Evolutionary conservation across 495 filamentous ascomycete genomes (phyloP).

Genomic region (Pseudomonodictys pantanalensis): DNA sequence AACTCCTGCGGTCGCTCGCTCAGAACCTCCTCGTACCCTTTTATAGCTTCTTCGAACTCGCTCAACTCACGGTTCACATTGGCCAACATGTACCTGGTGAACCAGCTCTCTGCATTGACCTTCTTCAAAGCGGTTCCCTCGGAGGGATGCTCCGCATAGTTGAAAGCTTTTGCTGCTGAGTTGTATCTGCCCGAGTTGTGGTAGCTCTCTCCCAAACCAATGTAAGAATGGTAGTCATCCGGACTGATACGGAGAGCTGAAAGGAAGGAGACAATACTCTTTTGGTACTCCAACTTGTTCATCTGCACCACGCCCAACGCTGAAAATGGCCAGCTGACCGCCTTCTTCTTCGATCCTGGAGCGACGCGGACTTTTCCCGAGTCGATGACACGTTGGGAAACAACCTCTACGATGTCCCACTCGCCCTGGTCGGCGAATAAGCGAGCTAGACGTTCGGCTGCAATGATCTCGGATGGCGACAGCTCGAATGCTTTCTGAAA

Average conservation of each 20-base stretch:
- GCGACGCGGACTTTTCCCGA: conserved; percentile 85
- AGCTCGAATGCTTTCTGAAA: conserved; percentile 97
- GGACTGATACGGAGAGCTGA: conserved; percentile 80
- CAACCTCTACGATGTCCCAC: conserved; percentile 93
- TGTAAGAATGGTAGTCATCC: conserved; percentile 88
- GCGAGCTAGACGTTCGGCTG: conserved; percentile 80
- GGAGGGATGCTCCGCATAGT: conserved; percentile 71
- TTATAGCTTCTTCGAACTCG: conserved; percentile 77
- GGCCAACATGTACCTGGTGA: conserved; percentile 93
- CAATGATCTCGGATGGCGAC: conserved; percentile 79
- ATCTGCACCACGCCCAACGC: conserved; percentile 94
- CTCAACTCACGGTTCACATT: conserved; percentile 91
- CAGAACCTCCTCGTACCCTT: conserved; percentile 70
- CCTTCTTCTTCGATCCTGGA: conserved; percentile 88
- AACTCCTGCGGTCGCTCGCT: conserved; percentile 65
- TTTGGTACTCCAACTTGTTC: conserved; percentile 85
- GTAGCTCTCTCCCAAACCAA: conserved; percentile 93
- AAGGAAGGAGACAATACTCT: conserved; percentile 88
- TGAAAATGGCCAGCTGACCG: conserved; percentile 94
- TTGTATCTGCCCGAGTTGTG: conserved; percentile 90
- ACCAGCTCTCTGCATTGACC: conserved; percentile 68
- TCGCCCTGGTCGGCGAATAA: conserved; percentile 85
- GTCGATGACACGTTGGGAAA: conserved; percentile 86
- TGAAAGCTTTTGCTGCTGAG: conserved; percentile 86
- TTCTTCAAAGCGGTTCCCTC: conserved; percentile 49